Percentiles rank a stretch among this genome's conserved stretches.
Conservation (phyloP, 2,329 filamentous ascomycete genomes). For the Paracoccidioides lutzii region DNA sequence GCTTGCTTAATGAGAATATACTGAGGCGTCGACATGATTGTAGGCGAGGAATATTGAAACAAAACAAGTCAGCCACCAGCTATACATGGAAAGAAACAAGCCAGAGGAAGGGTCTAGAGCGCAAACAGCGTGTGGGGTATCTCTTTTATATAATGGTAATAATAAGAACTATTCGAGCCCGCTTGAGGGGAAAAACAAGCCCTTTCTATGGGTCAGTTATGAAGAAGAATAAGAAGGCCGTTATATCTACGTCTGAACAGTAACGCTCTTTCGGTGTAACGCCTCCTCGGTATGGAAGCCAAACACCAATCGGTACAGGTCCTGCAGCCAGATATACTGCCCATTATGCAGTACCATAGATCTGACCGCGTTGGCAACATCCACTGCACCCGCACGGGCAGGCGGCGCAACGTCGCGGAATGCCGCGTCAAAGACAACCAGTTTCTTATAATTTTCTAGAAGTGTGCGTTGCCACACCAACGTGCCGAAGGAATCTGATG, state of each 20-base stretch:
- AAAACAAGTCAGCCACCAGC: no score
- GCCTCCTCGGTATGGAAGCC: constrained; percentile 72
- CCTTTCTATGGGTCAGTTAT: background rate
- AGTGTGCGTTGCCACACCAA: constrained; percentile 57
- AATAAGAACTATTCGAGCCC: no score
- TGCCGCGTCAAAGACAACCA: constrained; percentile 60
- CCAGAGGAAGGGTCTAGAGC: no score
- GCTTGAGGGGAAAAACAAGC: background rate
- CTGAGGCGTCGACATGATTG: no score
- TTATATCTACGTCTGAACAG: constrained; percentile 22
- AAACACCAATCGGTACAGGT: constrained; percentile 74
- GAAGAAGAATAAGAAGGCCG: background rate
- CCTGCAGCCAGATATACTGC: constrained; percentile 66
- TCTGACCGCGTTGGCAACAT: constrained; percentile 66
- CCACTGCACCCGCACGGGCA: constrained; percentile 42
- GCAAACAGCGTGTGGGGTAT: no score
- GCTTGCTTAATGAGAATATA: no score
- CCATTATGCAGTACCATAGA: constrained; percentile 55
- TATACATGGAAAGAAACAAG: no score
- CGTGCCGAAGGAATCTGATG: constrained; percentile 65
- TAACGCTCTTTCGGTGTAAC: constrained; percentile 49
- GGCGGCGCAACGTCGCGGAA: constrained; percentile 38
- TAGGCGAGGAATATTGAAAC: no score
- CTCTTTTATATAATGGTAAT: no score
- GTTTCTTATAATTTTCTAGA: constrained; percentile 65